Evolutionary conservation across 352 stramenopile genomes (phyloP).

Genomic region (Aphanomyces euteiches): DNA sequence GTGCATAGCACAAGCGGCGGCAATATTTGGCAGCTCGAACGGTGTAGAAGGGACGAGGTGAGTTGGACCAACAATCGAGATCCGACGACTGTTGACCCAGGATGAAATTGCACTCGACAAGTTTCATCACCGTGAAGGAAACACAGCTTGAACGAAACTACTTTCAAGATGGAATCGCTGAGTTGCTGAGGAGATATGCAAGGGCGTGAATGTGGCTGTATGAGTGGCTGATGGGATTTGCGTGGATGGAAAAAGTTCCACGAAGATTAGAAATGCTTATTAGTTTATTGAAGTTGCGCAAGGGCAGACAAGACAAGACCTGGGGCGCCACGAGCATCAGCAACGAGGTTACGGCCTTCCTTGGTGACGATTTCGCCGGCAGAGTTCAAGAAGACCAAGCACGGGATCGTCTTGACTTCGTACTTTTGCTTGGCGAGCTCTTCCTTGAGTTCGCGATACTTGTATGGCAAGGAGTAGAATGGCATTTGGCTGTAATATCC

Average conservation of each 20-base stretch:
- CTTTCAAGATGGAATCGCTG: too few species aligned
- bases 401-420: conserved; percentile 86
- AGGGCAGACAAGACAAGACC: conserved; percentile 4
- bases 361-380: conserved; percentile 73
- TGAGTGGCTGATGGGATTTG: not conserved
- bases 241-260: not conserved
- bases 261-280: not conserved
- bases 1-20: too few species aligned
- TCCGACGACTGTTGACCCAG: too few species aligned
- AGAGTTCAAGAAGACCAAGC: conserved; percentile 85
- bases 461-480: conserved; percentile 93
- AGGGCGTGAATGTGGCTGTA: not conserved
- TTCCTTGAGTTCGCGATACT: conserved; percentile 69
- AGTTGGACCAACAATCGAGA: too few species aligned
- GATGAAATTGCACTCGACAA: too few species aligned
- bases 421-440: conserved; percentile 72
- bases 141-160: too few species aligned
- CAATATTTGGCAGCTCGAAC: too few species aligned
- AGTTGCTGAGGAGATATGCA: not conserved
- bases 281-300: not conserved
- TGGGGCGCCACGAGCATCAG: conserved; percentile 47
- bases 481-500: conserved; percentile 92
- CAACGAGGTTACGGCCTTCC: conserved; percentile 73
- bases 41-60: too few species aligned
- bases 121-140: too few species aligned